Evolutionary conservation across 352 stramenopile species (phyloP).

Genomic region (Detonula confervacea): DNA sequence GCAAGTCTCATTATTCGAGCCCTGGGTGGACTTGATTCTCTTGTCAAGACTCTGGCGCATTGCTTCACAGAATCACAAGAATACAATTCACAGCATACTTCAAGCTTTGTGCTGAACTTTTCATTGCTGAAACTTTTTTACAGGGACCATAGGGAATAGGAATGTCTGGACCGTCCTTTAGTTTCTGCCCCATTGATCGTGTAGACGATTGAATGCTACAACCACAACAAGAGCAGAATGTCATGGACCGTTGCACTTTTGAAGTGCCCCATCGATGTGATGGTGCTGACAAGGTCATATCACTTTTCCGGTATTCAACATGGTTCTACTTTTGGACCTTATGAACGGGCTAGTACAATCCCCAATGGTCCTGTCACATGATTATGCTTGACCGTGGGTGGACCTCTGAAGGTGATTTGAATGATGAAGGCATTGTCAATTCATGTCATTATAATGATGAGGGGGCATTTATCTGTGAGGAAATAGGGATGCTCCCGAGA

Average conservation of each 20-base stretch:
- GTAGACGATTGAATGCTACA: constrained; percentile 81
- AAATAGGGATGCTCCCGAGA: constrained; percentile 57
- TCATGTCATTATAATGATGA: constrained; percentile 71
- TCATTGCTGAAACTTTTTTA: too few species aligned
- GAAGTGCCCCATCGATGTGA: constrained; percentile 65
- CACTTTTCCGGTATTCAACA: constrained; percentile 88
- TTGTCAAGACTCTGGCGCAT: too few species aligned
- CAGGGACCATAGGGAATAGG: constrained; percentile 85
- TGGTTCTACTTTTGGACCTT: constrained; percentile 97
- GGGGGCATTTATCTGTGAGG: constrained; percentile 64
- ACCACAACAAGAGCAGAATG: constrained; percentile 55
- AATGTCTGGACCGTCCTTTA: constrained; percentile 89
- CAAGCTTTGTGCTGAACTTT: too few species aligned
- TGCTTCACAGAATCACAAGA: too few species aligned
- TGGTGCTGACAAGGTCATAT: constrained; percentile 88
- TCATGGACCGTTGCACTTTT: constrained; percentile 62
- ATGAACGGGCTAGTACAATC: constrained; percentile 90
- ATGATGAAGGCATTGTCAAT: constrained; percentile 63
- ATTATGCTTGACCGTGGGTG: constrained; percentile 72
- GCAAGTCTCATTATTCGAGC: not conserved
- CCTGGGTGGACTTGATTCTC: not conserved
- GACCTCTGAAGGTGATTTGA: constrained; percentile 76
- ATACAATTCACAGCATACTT: too few species aligned
- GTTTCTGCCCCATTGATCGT: constrained; percentile 88
- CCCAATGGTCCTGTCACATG: constrained; percentile 92